Conservation (phyloP, 148 eudicot species). For the Rhododendron kiyosumense region DNA sequence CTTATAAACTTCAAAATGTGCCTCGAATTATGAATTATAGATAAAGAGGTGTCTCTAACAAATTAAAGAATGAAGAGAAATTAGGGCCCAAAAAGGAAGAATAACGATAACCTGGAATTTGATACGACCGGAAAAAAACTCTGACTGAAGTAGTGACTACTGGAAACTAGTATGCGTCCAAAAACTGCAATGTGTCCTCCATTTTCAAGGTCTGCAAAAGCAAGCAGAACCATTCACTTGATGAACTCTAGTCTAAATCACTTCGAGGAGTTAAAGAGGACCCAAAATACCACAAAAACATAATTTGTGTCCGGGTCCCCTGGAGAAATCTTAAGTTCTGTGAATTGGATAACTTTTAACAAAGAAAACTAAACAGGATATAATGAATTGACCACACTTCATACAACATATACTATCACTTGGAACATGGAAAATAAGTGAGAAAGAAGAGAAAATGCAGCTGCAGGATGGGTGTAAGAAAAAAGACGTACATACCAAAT, state of each 20-base stretch:
- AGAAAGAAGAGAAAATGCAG: not conserved
- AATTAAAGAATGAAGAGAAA: not conserved
- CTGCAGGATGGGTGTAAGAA: not conserved
- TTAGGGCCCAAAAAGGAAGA: not conserved
- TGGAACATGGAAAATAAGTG: not conserved
- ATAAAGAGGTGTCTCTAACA: not conserved
- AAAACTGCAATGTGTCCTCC: constrained; percentile 63
- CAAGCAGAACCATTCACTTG: constrained; percentile 10
- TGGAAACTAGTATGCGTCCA: constrained; percentile 77
- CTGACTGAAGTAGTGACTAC: constrained; percentile 63
- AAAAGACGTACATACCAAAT: constrained; percentile 46
- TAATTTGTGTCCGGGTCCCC: not conserved
- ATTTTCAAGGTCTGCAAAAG: constrained; percentile 55
- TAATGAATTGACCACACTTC: not conserved
- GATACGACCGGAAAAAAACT: constrained; percentile 38
- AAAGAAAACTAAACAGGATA: not conserved
- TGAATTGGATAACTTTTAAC: not conserved
- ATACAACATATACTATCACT: not conserved
- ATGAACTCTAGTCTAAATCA: not conserved
- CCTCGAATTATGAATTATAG: not conserved
- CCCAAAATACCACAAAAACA: not conserved
- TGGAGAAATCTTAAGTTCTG: too few species aligned
- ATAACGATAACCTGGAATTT: constrained; percentile 56
- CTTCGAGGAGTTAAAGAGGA: constrained; percentile 62
- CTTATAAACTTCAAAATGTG: not conserved